Base-by-base conservation (phyloP, 441 rosid species). In the Manihot esculenta region DNA sequence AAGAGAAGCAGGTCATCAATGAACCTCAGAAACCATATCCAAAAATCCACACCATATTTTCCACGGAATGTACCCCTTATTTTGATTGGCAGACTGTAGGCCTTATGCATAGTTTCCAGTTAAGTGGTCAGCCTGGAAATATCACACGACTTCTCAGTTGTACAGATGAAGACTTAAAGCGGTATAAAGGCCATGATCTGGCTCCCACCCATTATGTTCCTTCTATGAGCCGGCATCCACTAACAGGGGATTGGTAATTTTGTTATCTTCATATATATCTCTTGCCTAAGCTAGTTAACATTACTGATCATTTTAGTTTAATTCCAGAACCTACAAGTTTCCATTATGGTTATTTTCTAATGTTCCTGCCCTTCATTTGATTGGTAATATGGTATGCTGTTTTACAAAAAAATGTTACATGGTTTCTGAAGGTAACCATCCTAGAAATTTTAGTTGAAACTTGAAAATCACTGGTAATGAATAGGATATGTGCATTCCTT, bases 31-130 rank as follows among this genome's bases (percentile, higher is more conserved):
- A 71, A 80, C 71, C 82, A 7, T 67, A 82, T 84, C 94, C 94
- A 21, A 93, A 91, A 84, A 91, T 95, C 69, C 99, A 93, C 79
- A 95, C 98, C 18, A 7, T 95, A 69, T 95, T 95, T 84, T 95
- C 99, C 62, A 90, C 97, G 7, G 99, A 95, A 80, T 95, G 99
- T 77, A 89, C 84, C 3, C 82, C 87, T 68, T 93, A 95, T 83
- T 95, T 95, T 74, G 99, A 95, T 79, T 95, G 99, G 98, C 99
- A 95, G 80, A 95, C 99, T 54, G 98, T 95, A 23, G 99, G 98
- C 62, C 85, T 95, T 68, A 73, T 95, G 77, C 98, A 95, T 83
- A 93, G 99, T 83, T 93, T 95, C 85, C 85, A 77, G 74, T 80
- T 75, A 62, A 95, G 97, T 66, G 97, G 97, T 62, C 98, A 95